Conservation (phyloP, 164 flowering plant species). For the Annona cherimola region DNA sequence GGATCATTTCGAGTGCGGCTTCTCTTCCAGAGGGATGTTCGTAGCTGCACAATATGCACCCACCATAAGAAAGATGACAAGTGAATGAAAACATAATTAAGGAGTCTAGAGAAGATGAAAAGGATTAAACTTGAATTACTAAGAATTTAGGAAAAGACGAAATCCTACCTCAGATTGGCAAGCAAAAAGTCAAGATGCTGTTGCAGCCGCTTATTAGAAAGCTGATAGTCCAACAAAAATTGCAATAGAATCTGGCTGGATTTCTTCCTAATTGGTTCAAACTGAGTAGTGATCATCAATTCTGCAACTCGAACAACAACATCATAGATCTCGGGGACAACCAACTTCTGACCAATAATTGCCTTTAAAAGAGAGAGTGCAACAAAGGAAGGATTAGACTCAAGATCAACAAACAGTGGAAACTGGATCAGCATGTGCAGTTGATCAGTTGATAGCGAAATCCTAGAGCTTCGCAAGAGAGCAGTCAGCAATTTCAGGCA, state of each 20-base stretch:
- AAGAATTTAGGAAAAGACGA: background rate
- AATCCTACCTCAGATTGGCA: constrained; percentile 52
- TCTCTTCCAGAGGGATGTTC: constrained; percentile 80
- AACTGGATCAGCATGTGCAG: constrained; percentile 64
- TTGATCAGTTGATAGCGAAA: constrained; percentile 69
- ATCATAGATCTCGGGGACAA: constrained; percentile 86
- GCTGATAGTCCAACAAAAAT: constrained; percentile 70
- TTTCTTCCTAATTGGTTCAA: constrained; percentile 61
- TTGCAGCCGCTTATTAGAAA: constrained; percentile 62
- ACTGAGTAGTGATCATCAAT: constrained; percentile 81
- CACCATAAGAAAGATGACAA: constrained; percentile 9
- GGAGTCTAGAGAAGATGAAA: background rate
- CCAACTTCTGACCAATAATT: constrained; percentile 59
- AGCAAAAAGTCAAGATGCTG: constrained; percentile 76
- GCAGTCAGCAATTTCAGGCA: constrained; percentile 66
- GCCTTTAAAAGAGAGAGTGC: constrained; percentile 82
- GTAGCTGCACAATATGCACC: constrained; percentile 49
- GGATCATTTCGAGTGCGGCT: constrained; percentile 93
- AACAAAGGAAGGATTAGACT: constrained; percentile 58
- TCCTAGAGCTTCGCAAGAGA: constrained; percentile 52
- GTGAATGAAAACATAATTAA: background rate
- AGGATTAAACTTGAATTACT: background rate
- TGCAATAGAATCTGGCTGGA: constrained; percentile 76
- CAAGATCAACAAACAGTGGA: constrained; percentile 84
- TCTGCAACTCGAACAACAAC: constrained; percentile 55